A percentile compares a stretch with the other conserved stretches of the same genome.
Conservation (phyloP, 2,329 filamentous ascomycete genomes). For the Phyllachora maydis region DNA sequence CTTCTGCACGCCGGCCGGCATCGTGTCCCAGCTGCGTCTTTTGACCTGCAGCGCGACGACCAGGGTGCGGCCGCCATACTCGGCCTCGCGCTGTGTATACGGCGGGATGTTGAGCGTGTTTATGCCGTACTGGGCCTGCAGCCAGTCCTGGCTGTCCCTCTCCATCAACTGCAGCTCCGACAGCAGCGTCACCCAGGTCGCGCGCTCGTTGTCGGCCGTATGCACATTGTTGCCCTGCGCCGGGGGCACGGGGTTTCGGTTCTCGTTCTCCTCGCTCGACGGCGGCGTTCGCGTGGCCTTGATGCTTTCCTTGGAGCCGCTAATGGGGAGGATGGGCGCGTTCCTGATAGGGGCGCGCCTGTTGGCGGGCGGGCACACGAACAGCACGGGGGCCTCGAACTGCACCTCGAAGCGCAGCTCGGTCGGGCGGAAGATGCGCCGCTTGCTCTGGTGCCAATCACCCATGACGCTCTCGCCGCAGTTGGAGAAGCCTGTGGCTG, state of each 20-base stretch:
- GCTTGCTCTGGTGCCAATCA: slow-evolving; percentile 19
- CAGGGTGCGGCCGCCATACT: slow-evolving; percentile 14
- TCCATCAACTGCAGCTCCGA: slow-evolving; percentile 28
- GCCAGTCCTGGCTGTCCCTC: slow-evolving; percentile 23
- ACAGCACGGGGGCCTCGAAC: slow-evolving; percentile 27
- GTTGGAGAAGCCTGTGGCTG: slow-evolving; percentile 25
- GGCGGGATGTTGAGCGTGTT: slow-evolving; percentile 8
- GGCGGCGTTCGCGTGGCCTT: slow-evolving; percentile 4
- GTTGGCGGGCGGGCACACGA: slow-evolving; percentile 22
- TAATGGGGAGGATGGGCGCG: slow-evolving; percentile 13
- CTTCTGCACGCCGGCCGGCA: slow-evolving; percentile 22
- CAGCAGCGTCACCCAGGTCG: slow-evolving; percentile 31
- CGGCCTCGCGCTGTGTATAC: neutral
- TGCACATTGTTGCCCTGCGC: slow-evolving; percentile 15
- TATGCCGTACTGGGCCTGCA: slow-evolving; percentile 10
- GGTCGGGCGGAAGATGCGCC: slow-evolving; percentile 16
- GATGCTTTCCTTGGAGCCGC: slow-evolving; percentile 15
- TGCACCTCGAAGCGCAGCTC: slow-evolving; percentile 27
- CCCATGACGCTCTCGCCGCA: slow-evolving; percentile 26
- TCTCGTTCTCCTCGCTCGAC: slow-evolving; percentile 3
- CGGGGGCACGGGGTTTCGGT: slow-evolving; percentile 1
- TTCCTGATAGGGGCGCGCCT: slow-evolving; percentile 10
- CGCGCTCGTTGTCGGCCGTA: slow-evolving; percentile 34
- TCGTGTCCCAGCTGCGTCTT: slow-evolving; percentile 27
- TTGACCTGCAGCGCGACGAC: slow-evolving; percentile 22